These are phyloP conservation scores for Catharanthus roseus DNA, from an alignment of 257 asterid species.

Conservation along the genomic window DNA sequence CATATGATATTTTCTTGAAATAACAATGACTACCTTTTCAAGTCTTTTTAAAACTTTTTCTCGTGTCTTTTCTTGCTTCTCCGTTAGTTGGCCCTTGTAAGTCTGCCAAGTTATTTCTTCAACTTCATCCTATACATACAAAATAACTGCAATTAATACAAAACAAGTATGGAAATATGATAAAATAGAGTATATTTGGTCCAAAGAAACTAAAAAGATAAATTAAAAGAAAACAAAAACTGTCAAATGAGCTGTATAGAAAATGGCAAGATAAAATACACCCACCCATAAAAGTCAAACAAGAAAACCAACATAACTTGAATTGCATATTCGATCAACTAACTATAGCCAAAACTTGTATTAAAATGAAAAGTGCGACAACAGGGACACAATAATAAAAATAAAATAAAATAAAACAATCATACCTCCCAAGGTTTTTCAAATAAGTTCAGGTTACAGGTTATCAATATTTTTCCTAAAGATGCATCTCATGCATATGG, in stretches of 20 bases:
- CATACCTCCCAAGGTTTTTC: neutral
- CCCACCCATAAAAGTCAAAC: neutral
- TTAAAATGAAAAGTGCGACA: neutral
- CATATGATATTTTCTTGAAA: slow-evolving; percentile 4
- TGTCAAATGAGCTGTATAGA: neutral
- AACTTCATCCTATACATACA: slow-evolving; percentile 54
- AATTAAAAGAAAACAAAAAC: neutral
- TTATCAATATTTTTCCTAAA: neutral
- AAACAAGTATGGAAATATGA: neutral
- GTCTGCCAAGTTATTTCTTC: slow-evolving; percentile 99
- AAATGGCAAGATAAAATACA: neutral
- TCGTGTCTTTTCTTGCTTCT: slow-evolving; percentile 95
- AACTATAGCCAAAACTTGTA: neutral
- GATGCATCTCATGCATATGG: neutral
- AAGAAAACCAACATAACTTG: neutral
- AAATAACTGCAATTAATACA: slow-evolving; percentile 4
- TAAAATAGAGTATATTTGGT: neutral
- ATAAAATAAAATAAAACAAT: too few species aligned
- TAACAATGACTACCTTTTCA: slow-evolving; percentile 57
- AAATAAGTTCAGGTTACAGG: neutral
- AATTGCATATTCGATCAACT: neutral
- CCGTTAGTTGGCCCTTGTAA: slow-evolving; percentile 90
- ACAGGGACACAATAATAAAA: neutral
- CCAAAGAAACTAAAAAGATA: neutral
- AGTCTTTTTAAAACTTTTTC: slow-evolving; percentile 89